Evolutionary conservation across 306 rosid genomes (phyloP).

Genomic region (Pterocarpus santalinus): DNA sequence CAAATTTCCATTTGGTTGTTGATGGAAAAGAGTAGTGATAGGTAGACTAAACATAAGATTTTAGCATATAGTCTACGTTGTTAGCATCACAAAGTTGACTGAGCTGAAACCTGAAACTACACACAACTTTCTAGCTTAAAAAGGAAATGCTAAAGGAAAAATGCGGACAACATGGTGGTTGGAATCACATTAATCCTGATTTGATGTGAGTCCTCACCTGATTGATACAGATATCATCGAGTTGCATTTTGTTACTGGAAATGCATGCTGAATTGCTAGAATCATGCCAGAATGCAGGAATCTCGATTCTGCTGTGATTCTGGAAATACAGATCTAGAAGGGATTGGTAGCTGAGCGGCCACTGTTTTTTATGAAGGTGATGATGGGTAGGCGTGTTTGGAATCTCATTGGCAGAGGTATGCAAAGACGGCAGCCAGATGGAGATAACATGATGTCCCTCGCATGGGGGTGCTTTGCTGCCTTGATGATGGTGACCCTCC

Average conservation of each 20-base stretch:
- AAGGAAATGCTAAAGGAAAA: background rate
- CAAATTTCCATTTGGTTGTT: conserved; percentile 1
- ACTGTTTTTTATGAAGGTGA: background rate
- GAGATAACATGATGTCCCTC: background rate
- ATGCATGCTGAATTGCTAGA: background rate
- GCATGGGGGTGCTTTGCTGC: background rate
- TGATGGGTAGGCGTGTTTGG: background rate
- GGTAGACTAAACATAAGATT: background rate
- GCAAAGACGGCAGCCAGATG: background rate
- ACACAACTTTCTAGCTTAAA: background rate
- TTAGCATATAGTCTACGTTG: background rate
- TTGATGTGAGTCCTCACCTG: background rate
- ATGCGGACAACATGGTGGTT: background rate
- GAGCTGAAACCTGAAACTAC: background rate
- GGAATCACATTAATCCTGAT: background rate
- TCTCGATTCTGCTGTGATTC: background rate
- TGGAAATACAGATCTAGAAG: background rate
- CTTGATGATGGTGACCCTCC: background rate
- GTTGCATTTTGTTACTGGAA: background rate
- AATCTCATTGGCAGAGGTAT: background rate
- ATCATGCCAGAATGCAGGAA: background rate
- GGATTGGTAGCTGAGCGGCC: background rate
- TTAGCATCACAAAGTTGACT: background rate
- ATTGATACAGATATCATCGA: background rate
- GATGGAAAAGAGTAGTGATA: conserved; percentile 2